phyloP scores from a whole-genome alignment of 129 eudicot genomes.

The Lactuca sativa region DNA sequence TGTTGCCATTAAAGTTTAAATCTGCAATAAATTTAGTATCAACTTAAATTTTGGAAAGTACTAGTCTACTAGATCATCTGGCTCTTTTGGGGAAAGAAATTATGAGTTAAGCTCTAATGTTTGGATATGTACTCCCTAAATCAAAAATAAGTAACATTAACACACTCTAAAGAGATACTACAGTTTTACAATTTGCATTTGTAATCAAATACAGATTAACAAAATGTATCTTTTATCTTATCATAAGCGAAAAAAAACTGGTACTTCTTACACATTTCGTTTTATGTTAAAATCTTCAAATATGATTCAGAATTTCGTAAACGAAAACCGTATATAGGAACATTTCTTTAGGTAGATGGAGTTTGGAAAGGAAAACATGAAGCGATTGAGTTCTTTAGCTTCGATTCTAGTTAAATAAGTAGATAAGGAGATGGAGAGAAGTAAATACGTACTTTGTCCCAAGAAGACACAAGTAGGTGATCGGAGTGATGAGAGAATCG shows the following conservation, averaged over 20 bases:
- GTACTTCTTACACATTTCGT: not conserved
- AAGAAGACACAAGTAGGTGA: slow-evolving; percentile 85
- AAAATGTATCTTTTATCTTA: not conserved
- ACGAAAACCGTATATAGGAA: not conserved
- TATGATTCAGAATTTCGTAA: not conserved
- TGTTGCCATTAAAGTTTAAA: not conserved
- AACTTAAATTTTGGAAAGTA: not conserved
- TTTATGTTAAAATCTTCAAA: not conserved
- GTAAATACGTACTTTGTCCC: slow-evolving; percentile 70
- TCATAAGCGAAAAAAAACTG: not conserved
- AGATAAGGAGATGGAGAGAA: not conserved
- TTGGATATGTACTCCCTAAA: not conserved
- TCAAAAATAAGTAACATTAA: not conserved
- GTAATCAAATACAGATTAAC: not conserved
- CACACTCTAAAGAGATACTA: not conserved
- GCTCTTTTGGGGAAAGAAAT: not conserved
- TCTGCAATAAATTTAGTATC: slow-evolving; percentile 3
- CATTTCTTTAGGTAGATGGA: not conserved
- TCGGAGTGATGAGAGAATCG: slow-evolving; percentile 90
- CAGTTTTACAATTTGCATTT: not conserved
- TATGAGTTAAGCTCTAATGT: not conserved
- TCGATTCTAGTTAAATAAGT: not conserved
- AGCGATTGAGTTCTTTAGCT: not conserved
- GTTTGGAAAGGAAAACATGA: not conserved
- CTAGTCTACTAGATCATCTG: not conserved